phyloP scores from a whole-genome alignment of 345 rosid species.

The Corchorus capsularis region DNA sequence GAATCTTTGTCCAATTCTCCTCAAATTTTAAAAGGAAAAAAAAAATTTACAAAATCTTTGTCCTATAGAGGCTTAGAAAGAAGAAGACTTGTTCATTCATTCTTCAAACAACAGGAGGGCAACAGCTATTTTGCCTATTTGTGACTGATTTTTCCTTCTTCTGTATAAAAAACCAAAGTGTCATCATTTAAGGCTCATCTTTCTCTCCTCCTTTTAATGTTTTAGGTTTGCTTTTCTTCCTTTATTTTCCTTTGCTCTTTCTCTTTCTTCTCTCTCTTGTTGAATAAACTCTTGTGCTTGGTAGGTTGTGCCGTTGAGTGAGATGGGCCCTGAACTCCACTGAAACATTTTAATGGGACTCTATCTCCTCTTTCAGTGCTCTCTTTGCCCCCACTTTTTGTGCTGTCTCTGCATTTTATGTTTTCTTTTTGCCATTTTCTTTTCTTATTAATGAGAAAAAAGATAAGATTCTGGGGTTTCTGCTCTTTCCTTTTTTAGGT shows the following conservation, averaged over 20 bases:
- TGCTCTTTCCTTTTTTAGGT: constrained; percentile 12
- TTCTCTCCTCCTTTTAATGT: constrained; percentile 34
- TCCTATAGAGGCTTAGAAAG: not conserved
- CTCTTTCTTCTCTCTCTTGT: constrained; percentile 22
- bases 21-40: not conserved
- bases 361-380: constrained; percentile 46
- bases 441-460: constrained; percentile 13
- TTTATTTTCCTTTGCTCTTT: constrained; percentile 10
- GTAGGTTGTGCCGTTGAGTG: constrained; percentile 52
- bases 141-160: constrained; percentile 10
- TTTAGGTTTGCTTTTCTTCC: constrained; percentile 39
- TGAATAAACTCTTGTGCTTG: constrained; percentile 44
- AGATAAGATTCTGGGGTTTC: constrained; percentile 33
- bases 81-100: not conserved
- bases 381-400: constrained; percentile 37
- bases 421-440: constrained; percentile 20
- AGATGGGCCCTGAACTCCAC: constrained; percentile 68
- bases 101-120: constrained; percentile 26
- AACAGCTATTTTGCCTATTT: constrained; percentile 30
- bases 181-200: constrained; percentile 31
- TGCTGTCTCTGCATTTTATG: constrained; percentile 46
- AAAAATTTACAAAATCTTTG: constrained; percentile 7
- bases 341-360: constrained; percentile 40
- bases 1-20: constrained; percentile 23
- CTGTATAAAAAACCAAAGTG: constrained; percentile 28